Base-by-base conservation (phyloP, 2,329 filamentous ascomycete genomes). In the Plenodomus biglobosus region DNA sequence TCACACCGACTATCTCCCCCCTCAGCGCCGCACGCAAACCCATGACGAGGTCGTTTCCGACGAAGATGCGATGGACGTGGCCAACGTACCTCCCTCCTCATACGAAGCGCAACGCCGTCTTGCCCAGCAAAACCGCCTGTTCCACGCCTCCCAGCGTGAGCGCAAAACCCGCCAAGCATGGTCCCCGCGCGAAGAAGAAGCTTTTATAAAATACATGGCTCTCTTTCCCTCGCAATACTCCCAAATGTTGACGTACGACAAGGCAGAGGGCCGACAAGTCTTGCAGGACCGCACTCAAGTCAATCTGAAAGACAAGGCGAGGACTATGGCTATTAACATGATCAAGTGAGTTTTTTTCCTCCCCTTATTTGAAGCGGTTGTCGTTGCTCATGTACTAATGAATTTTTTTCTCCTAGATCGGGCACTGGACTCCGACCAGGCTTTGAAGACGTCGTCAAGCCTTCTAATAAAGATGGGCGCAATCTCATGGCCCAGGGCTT, bases 151-250 rank as follows among this genome's bases (percentile, higher is more conserved):
- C 13, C 49, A 24, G n/a, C 51, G 42, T 20, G 39, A 46, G 10
- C 58, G 64, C 4, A 65, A 62, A 49, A 34, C 38, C 3, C 61
- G 59, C 1, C 51, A 40, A 16, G 38, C 21, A 1, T 72, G 69
- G 69, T 56, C 61, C 0, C 8, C 2, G 3, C 61, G 62, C 2
- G 74, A 75, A 37, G 72, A 73, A 38, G 49, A 66, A 2, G 69
- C 68, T 0, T 68, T 87, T 1, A 68, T 80, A 3, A 56, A 75
- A 0, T 70, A 80, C 20, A 79, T 87, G 51, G 73, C 56, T 1
- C 54, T 71, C 8, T 63, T 73, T 38, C 78, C 79, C 1, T 69
- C 66, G 4, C 64, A 63, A 8, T 87, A 80, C 72, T 53, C 78
- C 1, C 20, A 43, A 0, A 80, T 87, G 38, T 35, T 65, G 3